Evolutionary conservation across 345 rosid species (phyloP), one percentile per base, ranked within the genome.

Genomic region (Citrus australasica): DNA sequence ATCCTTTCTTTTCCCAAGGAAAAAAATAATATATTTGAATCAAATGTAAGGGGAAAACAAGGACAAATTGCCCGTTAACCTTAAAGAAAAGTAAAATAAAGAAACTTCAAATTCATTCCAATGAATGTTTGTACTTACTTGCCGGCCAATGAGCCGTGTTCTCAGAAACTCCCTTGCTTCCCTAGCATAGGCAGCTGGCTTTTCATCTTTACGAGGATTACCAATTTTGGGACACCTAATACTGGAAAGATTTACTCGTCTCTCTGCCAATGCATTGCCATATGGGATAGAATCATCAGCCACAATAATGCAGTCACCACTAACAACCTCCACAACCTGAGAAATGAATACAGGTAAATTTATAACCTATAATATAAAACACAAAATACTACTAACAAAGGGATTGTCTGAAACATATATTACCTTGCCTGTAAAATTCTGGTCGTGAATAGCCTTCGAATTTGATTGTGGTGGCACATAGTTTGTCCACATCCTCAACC

Each of bases 301-400:
- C 65, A 97, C 93, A 76, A 91, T 79, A 59, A 97, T 35, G 81
- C 98, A 94, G 86, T 97, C 99, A 46, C 99, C 99, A 78, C 99
- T 97, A 30, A 92, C 98, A 80, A 95, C 95, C 84, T 95, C 98
- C 77, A 93, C 93, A 10, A 95, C 98, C 98, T 95, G 86, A 48
- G 76, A 71, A 61, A 60, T 19, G 33, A 80, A 63, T 17, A 32
- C 63, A 67, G 65, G 48, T 67, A 67, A 51, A 38, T n/a, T 28
- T 66, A 64, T 42, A 55, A 77, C 51, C 37, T 28, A 60, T 42
- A 70, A 33, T 30, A 21, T 30, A 63, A 73, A 59, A 25, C 68
- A 71, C n/a, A 28, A 46, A 65, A 38, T 3, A 46, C 7, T 1
- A 46, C 17, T 65, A 48, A 53, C 11, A 22, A 37, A 46, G 42